Percentiles rank a stretch among this genome's conserved stretches.
These are phyloP conservation scores for Hippophae rhamnoides DNA, from an alignment of 306 rosid genomes.

Conservation along the genomic window DNA sequence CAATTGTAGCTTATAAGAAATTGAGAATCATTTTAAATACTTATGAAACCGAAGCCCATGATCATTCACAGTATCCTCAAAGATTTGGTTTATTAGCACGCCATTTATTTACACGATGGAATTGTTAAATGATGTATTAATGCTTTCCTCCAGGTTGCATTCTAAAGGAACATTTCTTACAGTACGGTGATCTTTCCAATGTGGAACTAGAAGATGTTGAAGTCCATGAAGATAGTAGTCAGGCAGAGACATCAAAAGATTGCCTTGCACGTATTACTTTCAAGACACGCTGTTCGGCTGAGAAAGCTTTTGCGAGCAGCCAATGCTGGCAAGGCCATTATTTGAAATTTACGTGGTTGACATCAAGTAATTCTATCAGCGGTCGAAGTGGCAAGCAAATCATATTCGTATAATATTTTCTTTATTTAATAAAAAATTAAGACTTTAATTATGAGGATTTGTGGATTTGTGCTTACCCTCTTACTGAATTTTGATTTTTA, in stretches of 20 bases:
- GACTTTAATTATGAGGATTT: conserved; percentile 38
- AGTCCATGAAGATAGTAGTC: conserved; percentile 19
- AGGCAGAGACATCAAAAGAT: conserved; percentile 37
- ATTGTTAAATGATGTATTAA: conserved; percentile 17
- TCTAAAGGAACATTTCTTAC: conserved; percentile 69
- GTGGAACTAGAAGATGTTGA: conserved; percentile 38
- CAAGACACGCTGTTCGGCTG: conserved; percentile 59
- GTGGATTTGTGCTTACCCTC: conserved; percentile 23
- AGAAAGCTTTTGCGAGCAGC: conserved; percentile 54
- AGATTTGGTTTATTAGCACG: too few relatives aligned
- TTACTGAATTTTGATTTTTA: conserved; percentile 36
- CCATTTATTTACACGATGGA: too few relatives aligned
- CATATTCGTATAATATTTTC: too few relatives aligned
- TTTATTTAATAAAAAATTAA: too few relatives aligned
- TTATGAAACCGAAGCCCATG: too few relatives aligned
- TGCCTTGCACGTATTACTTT: conserved; percentile 37
- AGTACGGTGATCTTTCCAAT: conserved; percentile 51
- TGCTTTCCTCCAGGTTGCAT: conserved; percentile 40
- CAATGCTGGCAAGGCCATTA: conserved; percentile 68
- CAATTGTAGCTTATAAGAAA: too few relatives aligned
- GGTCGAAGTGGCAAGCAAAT: conserved; percentile 30
- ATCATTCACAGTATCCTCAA: too few relatives aligned
- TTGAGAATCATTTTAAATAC: too few relatives aligned
- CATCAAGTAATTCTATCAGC: conserved; percentile 32
- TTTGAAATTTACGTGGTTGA: conserved; percentile 58